Conservation (phyloP, 148 eudicot species). For the Polygonum aviculare region DNA sequence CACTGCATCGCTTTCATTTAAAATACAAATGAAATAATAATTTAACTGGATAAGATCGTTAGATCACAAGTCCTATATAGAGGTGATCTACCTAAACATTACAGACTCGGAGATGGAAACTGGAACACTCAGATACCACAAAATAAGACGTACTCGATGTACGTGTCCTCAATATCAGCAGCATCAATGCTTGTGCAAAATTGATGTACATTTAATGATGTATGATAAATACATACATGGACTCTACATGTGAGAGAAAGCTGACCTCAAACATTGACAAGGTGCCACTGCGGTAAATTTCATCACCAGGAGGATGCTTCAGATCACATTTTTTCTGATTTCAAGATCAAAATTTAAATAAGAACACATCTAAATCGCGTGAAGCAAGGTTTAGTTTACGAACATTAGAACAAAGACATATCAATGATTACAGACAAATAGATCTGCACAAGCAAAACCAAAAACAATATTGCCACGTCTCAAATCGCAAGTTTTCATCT, state of each 20-base stretch:
- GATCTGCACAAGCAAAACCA: neutral
- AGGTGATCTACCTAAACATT: neutral
- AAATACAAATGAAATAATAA: neutral
- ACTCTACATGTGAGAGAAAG: neutral
- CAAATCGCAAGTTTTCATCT: neutral
- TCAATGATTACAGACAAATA: neutral
- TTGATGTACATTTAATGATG: neutral
- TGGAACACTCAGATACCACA: neutral
- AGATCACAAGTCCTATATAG: neutral
- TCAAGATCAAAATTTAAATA: slow-evolving; percentile 5
- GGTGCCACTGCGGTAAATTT: slow-evolving; percentile 89
- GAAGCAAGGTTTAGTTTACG: neutral
- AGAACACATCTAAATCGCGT: neutral
- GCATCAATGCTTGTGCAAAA: neutral
- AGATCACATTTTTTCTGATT: slow-evolving; percentile 91
- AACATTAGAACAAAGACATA: neutral
- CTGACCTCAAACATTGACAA: slow-evolving; percentile 96
- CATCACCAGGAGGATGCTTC: slow-evolving; percentile 99
- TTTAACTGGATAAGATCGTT: neutral
- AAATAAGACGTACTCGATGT: neutral
- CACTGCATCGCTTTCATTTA: neutral
- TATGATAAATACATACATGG: neutral
- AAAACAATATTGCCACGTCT: neutral
- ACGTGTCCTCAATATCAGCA: neutral
- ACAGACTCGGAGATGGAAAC: neutral